Conservation (phyloP, 2,329 filamentous ascomycete species). For the Cordyceps militaris region DNA sequence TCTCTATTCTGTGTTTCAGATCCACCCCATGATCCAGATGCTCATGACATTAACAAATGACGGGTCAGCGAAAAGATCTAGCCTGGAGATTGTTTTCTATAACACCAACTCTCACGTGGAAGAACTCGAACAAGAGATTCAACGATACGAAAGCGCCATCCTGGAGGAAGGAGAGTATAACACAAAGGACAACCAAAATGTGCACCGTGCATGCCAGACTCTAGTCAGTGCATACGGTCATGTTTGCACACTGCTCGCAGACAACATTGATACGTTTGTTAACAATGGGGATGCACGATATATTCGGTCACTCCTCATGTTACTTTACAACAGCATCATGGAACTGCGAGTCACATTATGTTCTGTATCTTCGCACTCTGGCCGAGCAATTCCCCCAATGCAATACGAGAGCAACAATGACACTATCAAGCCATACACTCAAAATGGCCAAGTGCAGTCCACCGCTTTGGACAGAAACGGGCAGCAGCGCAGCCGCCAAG, state of each 20-base stretch:
- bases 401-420: slow-evolving; percentile 29
- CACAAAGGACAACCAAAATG: slow-evolving; percentile 53
- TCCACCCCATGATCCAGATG: slow-evolving; percentile 61
- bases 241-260: slow-evolving; percentile 53
- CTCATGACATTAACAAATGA: slow-evolving; percentile 56
- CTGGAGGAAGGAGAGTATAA: slow-evolving; percentile 39
- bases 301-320: slow-evolving; percentile 56
- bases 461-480: slow-evolving; percentile 8
- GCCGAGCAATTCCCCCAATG: slow-evolving; percentile 14
- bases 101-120: slow-evolving; percentile 61
- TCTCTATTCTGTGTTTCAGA: slow-evolving; percentile 60
- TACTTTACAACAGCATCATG: slow-evolving; percentile 61
- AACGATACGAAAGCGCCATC: slow-evolving; percentile 48
- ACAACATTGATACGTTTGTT: slow-evolving; percentile 57
- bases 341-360: slow-evolving; percentile 52
- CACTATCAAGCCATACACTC: slow-evolving; percentile 41
- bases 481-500: slow-evolving; percentile 26
- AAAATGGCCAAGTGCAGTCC: slow-evolving; percentile 38
- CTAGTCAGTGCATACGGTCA: slow-evolving; percentile 59
- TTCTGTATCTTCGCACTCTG: slow-evolving; percentile 23
- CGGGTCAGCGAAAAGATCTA: slow-evolving; percentile 53
- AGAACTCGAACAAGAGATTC: slow-evolving; percentile 57
- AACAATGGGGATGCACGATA: slow-evolving; percentile 60
- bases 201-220: slow-evolving; percentile 56
- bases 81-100: slow-evolving; percentile 60